A percentile compares a stretch with the other conserved stretches of the same genome.
phyloP scores from a whole-genome alignment of 257 asterid genomes.

The Thymus mandschuricus region DNA sequence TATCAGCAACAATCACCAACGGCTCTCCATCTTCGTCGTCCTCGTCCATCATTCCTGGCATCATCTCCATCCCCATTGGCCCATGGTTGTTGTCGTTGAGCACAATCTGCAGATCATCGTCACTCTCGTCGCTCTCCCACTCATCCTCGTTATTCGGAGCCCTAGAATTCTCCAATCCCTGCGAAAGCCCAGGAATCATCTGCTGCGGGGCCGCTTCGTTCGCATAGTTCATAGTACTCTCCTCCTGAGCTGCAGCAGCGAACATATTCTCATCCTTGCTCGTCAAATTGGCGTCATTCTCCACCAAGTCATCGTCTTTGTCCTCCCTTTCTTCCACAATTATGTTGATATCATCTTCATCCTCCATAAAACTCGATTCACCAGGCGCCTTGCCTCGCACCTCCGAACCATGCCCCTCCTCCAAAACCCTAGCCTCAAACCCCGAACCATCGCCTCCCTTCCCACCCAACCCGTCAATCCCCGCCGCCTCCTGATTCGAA shows the following conservation, averaged over 20 bases:
- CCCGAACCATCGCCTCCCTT: conserved; percentile 31
- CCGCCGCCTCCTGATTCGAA: conserved; percentile 27
- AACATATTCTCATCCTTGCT: conserved; percentile 27
- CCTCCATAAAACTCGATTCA: conserved; percentile 52
- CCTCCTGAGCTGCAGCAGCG: conserved; percentile 29
- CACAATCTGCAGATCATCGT: conserved; percentile 36
- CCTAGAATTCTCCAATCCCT: conserved; percentile 34
- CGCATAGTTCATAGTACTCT: conserved; percentile 10
- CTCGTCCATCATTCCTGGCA: conserved; percentile 43
- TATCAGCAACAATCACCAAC: conserved; percentile 75
- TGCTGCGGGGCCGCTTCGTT: conserved; percentile 30
- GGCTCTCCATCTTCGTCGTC: conserved; percentile 56
- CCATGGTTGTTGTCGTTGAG: conserved; percentile 38
- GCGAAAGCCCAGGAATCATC: conserved; percentile 70
- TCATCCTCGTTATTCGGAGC: conserved; percentile 46
- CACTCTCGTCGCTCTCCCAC: conserved; percentile 39
- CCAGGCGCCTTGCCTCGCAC: conserved; percentile 37
- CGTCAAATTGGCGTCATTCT: conserved; percentile 37
- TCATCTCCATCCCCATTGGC: conserved; percentile 46
- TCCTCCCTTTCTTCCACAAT: conserved; percentile 65
- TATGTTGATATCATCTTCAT: conserved; percentile 61
- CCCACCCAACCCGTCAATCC: conserved; percentile 26
- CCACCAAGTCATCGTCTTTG: conserved; percentile 54
- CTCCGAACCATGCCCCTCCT: conserved; percentile 45
- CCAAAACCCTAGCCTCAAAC: conserved; percentile 59